A percentile compares a stretch with the other conserved stretches of the same genome.
Evolutionary conservation across 768 basidiomycete genomes (phyloP).

Genomic region (Austroboletus eburneus): DNA sequence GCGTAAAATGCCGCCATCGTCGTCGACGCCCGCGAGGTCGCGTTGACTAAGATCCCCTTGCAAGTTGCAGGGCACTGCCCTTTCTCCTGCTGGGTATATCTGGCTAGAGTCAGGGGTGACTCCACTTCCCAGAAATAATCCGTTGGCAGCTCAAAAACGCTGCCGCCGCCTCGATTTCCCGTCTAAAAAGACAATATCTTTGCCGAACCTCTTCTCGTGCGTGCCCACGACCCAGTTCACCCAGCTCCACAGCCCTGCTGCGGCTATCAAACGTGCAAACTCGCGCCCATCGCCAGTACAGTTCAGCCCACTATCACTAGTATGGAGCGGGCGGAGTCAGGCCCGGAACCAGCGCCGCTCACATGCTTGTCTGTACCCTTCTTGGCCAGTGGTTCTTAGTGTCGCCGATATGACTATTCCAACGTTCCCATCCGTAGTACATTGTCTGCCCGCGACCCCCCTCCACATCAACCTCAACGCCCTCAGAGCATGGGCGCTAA

Average conservation of each 20-base stretch:
- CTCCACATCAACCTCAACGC: constrained; percentile 1
- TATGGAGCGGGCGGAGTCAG: neutral
- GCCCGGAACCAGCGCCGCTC: neutral
- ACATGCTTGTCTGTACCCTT: too few species aligned
- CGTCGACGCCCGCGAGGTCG: constrained; percentile 9
- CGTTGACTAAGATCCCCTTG: constrained; percentile 15
- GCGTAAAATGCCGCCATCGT: constrained; percentile 40
- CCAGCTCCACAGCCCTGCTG: neutral
- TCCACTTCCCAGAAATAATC: constrained; percentile 7
- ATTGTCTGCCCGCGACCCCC: neutral
- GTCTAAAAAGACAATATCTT: too few species aligned
- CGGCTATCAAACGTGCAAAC: neutral
- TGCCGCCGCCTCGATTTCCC: too few species aligned
- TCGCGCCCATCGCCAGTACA: too few species aligned
- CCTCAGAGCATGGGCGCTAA: constrained; percentile 13
- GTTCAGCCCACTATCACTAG: too few species aligned
- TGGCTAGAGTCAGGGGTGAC: constrained; percentile 7
- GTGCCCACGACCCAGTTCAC: constrained; percentile 10
- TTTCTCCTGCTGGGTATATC: constrained; percentile 17
- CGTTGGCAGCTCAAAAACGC: neutral
- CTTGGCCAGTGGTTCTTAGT: too few species aligned
- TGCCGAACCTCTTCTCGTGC: neutral
- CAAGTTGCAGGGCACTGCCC: constrained; percentile 24
- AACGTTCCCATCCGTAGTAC: neutral
- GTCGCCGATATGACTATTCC: neutral